phyloP scores from a whole-genome alignment of 495 filamentous ascomycete species.

The Opeltia flavorubescens region DNA sequence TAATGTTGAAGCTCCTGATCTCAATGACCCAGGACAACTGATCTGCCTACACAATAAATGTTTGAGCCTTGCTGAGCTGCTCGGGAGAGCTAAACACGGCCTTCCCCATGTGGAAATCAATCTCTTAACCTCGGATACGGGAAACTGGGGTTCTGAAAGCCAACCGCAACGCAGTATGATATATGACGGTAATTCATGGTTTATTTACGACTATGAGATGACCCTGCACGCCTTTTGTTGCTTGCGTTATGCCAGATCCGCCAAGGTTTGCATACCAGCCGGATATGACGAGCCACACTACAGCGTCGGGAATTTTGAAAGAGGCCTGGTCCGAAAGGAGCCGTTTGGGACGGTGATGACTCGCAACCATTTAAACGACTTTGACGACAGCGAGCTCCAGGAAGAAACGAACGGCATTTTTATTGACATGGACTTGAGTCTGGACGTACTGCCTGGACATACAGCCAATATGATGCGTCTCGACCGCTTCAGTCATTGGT shows the following conservation, averaged over 20 bases:
- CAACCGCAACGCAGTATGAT: not conserved
- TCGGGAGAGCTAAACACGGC: not conserved
- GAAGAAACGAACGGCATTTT: not conserved
- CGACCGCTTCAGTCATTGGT: constrained; percentile 3
- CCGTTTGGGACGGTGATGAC: not conserved
- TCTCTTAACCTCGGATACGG: not conserved
- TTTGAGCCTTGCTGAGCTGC: not conserved
- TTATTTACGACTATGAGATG: not conserved
- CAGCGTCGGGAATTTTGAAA: not conserved
- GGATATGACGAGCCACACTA: not conserved
- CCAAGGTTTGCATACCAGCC: not conserved
- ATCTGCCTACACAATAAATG: not conserved
- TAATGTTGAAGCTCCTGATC: not conserved
- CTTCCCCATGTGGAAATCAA: not conserved
- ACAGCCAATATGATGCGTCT: constrained; percentile 41
- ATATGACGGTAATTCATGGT: not conserved
- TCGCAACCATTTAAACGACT: not conserved
- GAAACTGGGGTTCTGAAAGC: not conserved
- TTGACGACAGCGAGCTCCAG: not conserved
- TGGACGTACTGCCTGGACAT: constrained; percentile 3
- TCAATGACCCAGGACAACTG: not conserved
- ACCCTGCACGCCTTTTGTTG: not conserved
- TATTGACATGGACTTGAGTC: not conserved
- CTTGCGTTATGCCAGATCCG: not conserved
- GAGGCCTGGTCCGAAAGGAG: not conserved